These are phyloP conservation scores for Agaricus subrufescens DNA, from an alignment of 768 basidiomycete genomes.

Conservation along the genomic window DNA sequence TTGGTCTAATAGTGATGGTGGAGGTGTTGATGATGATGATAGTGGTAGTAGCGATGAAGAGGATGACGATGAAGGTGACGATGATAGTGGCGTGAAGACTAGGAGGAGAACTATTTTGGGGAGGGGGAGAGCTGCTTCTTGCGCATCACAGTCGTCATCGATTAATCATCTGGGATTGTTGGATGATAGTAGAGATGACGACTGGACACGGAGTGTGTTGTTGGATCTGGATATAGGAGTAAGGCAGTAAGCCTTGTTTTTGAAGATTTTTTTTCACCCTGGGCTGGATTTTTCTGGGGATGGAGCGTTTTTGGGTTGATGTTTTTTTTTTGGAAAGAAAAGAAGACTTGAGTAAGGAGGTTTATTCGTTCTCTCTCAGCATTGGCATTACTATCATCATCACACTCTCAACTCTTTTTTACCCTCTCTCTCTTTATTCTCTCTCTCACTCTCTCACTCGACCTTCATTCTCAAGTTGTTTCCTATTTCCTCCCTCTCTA, in stretches of 20 bases:
- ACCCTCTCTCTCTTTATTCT: neutral
- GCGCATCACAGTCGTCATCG: constrained; percentile 27
- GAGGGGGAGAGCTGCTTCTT: constrained; percentile 20
- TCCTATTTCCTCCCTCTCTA: neutral
- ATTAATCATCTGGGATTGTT: constrained; percentile 46
- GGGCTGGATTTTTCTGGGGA: neutral
- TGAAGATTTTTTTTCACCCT: neutral
- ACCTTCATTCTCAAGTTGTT: no score
- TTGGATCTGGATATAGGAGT: constrained; percentile 30
- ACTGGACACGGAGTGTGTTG: constrained; percentile 75
- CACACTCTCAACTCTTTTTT: neutral
- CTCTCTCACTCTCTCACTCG: no score
- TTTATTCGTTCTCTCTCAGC: neutral
- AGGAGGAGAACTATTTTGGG: constrained; percentile 12
- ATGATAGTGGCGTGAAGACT: constrained; percentile 6
- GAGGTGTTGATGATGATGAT: neutral
- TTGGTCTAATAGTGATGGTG: neutral
- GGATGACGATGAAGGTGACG: neutral
- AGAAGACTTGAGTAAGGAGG: neutral
- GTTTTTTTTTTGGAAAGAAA: neutral
- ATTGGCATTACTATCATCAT: neutral
- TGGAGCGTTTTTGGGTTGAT: neutral
- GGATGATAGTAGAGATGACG: constrained; percentile 45
- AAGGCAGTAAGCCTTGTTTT: neutral
- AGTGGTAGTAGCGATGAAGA: neutral